Base-by-base conservation (phyloP, 768 basidiomycete species). In the Trametopsis cervina region DNA sequence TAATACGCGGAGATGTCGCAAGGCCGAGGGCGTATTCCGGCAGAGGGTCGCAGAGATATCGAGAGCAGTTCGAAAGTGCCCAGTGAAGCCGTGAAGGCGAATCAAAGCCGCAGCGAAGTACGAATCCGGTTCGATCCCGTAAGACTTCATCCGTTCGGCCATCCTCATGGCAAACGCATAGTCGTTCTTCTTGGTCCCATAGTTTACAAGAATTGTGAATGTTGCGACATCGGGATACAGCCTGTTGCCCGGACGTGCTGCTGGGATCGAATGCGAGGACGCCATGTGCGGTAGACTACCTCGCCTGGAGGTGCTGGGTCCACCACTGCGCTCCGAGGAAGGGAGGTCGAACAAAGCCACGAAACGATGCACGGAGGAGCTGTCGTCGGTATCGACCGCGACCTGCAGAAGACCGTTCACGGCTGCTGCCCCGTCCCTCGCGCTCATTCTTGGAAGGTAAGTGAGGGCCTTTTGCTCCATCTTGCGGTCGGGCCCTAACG, bases 351-450 rank as follows among this genome's bases (percentile, higher is more conserved):
- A 81, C 41, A 73, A 57, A 11, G 72, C 69, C 21, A 86, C 62
- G 21, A 83, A 61, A 44, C 66, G 68, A 18, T 72, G 53, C 4
- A 76, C 74, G 20, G 69, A 69, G 33, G 60, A 37, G 44, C 78
- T 49, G 64, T 89, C 78, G 56, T 68, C 63, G 24, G 66, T 60
- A 57, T 83, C 81, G 35, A 90, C 60, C 39, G 75, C 70, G 35
- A 81, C 70, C 52, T 77, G 77, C 38, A 88, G 69, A n/a, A 89
- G 66, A 50, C 73, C 73, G 70, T 90, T 90, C 60, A 89, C 59
- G n/a, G 80, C 71, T 23, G 64, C 61, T n/a, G 79, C 76, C 35
- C 76, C 72, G 1, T 66, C 63, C 2, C 53, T 62, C 12, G 54
- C 56, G 51, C 68, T 66, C 50, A 81, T 60, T 20, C 64, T 57